phyloP scores from a whole-genome alignment of 139 green algal species.

The Chlorella sp. region DNA sequence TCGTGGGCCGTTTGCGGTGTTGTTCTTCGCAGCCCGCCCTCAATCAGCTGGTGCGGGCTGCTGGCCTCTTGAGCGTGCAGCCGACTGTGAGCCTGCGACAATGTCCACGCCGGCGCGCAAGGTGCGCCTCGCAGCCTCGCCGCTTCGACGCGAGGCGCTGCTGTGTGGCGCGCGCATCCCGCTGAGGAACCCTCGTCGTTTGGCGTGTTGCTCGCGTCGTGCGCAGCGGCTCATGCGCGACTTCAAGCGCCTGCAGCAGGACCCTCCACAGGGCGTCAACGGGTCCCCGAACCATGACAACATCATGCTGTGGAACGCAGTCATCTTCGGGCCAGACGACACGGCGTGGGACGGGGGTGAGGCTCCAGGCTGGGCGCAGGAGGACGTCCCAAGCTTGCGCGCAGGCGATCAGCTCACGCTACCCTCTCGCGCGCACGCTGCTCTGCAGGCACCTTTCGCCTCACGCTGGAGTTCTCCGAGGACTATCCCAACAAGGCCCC shows the following conservation, averaged over 20 bases:
- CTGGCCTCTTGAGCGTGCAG: too few relatives aligned
- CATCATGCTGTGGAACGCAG: constrained; percentile 98
- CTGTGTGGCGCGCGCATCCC: neutral
- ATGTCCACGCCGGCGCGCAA: constrained; percentile 59
- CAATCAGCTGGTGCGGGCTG: too few relatives aligned
- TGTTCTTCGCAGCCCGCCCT: too few relatives aligned
- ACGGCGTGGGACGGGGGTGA: constrained; percentile 93
- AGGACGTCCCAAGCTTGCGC: too few relatives aligned
- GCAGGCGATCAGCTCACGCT: neutral
- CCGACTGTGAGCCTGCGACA: too few relatives aligned
- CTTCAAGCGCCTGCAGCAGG: constrained; percentile 84
- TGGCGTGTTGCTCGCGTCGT: neutral
- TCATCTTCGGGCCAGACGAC: constrained; percentile 98
- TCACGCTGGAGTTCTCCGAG: constrained; percentile 93
- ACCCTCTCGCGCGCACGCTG: too few relatives aligned
- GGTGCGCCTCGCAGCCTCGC: constrained; percentile 12
- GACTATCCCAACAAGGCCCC: constrained; percentile 99
- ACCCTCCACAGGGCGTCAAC: constrained; percentile 93
- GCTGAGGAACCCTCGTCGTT: neutral
- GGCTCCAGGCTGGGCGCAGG: too few relatives aligned
- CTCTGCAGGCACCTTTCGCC: constrained; percentile 82
- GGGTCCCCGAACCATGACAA: constrained; percentile 87
- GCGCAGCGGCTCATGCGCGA: constrained; percentile 83
- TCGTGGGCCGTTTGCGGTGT: too few relatives aligned
- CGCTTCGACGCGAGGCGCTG: neutral